These are phyloP conservation scores for Pelargonium australe DNA, from an alignment of 441 rosid genomes.

Conservation along the genomic window DNA sequence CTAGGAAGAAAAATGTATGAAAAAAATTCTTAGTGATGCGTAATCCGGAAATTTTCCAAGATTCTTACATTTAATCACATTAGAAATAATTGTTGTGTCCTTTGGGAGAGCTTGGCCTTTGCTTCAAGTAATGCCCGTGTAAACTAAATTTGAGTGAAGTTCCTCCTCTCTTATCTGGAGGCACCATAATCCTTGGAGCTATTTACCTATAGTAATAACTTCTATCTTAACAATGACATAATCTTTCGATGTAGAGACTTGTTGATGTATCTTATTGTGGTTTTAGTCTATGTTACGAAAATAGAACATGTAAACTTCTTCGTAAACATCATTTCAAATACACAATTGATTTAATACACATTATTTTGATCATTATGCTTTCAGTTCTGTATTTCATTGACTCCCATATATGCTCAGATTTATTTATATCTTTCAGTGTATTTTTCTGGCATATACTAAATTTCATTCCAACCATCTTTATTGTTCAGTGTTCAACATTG, in stretches of 20 bases:
- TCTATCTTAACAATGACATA: neutral
- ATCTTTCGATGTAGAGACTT: neutral
- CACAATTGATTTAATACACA: neutral
- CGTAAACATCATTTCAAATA: neutral
- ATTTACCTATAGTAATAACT: neutral
- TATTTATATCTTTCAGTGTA: neutral
- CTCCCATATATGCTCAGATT: conserved; percentile 8
- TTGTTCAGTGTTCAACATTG: conserved; percentile 66
- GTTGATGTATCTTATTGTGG: neutral
- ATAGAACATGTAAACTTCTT: neutral
- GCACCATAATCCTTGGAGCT: neutral
- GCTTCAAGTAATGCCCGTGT: neutral
- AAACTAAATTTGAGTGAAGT: neutral
- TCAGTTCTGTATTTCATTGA: conserved; percentile 3
- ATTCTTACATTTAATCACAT: neutral
- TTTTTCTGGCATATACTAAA: neutral
- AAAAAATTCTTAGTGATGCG: neutral
- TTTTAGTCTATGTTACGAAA: neutral
- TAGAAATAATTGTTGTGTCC: conserved; percentile 3
- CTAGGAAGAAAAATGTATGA: neutral
- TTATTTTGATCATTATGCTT: conserved; percentile 1
- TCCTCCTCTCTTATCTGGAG: neutral
- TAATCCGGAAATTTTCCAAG: neutral
- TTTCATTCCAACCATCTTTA: conserved; percentile 16
- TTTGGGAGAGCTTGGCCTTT: conserved; percentile 3